Conservation (phyloP, 768 basidiomycete species). For the Kwoniella sp. region DNA sequence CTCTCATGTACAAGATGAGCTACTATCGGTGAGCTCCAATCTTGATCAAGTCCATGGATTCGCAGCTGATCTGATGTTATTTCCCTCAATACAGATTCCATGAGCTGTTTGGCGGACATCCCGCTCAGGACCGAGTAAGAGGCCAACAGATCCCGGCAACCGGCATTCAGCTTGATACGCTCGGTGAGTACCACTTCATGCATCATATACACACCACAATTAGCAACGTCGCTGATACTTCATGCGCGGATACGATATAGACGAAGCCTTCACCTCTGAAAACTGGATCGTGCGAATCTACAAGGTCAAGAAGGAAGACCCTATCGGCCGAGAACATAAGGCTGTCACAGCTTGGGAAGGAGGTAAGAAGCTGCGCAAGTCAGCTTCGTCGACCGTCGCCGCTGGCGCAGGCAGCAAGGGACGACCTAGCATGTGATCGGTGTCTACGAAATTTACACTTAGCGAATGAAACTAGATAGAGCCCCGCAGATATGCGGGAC, state of each 20-base stretch:
- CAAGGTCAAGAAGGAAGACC: constrained; percentile 90
- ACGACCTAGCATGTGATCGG: constrained; percentile 28
- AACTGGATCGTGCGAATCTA: constrained; percentile 99
- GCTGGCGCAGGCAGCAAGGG: constrained; percentile 28
- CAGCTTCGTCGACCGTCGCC: constrained; percentile 25
- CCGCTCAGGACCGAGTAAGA: constrained; percentile 83
- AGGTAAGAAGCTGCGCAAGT: constrained; percentile 83
- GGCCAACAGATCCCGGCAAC: constrained; percentile 75
- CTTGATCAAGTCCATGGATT: background rate
- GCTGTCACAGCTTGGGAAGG: constrained; percentile 78
- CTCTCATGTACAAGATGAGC: constrained; percentile 99
- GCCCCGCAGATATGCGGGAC: no score
- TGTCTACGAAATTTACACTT: no score
- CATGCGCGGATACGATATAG: constrained; percentile 58
- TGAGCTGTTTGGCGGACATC: constrained; percentile 78
- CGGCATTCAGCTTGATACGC: constrained; percentile 80
- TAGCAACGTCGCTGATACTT: background rate
- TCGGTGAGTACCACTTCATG: constrained; percentile 64
- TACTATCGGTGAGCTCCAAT: constrained; percentile 73
- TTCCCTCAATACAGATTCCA: constrained; percentile 65
- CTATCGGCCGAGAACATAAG: constrained; percentile 85
- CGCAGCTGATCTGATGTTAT: background rate
- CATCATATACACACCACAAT: constrained; percentile 5
- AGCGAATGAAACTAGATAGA: no score
- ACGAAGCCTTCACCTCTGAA: constrained; percentile 98